Evolutionary conservation across 1,284 basidiomycete species (phyloP).

Genomic region (Trichosporon sp.): DNA sequence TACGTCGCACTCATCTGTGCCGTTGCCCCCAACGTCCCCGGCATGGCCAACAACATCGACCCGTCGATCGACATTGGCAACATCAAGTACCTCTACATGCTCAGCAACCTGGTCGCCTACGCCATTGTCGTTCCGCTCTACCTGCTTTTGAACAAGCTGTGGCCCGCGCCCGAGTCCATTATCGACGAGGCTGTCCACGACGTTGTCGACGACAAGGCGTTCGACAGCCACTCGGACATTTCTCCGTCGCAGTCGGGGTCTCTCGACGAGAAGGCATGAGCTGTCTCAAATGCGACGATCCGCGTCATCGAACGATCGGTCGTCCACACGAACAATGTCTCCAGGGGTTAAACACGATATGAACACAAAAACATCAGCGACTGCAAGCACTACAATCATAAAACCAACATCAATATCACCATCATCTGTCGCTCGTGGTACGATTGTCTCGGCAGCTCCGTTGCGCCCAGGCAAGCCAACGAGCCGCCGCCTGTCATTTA

Average conservation of each 20-base stretch:
- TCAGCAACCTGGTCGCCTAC: conserved; percentile 27
- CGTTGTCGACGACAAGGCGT: conserved; percentile 5
- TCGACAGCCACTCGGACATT: background rate
- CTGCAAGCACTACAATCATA: background rate
- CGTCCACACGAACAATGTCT: background rate
- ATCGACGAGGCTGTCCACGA: conserved; percentile 59
- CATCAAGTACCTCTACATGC: conserved; percentile 53
- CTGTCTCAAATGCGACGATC: too few species aligned
- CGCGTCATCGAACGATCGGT: background rate
- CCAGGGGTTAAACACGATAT: background rate
- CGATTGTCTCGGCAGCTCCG: background rate
- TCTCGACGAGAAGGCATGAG: conserved; percentile 1
- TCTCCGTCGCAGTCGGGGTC: background rate
- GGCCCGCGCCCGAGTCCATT: conserved; percentile 55
- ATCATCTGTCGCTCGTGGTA: background rate
- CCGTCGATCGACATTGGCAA: conserved; percentile 56
- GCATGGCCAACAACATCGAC: conserved; percentile 36
- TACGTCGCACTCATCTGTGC: conserved; percentile 54
- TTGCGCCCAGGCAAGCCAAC: background rate
- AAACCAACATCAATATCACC: background rate
- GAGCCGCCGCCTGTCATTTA: background rate
- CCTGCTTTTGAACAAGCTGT: conserved; percentile 56
- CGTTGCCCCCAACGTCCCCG: conserved; percentile 73
- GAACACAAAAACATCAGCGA: background rate
- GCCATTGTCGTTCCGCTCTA: conserved; percentile 59